A percentile compares a stretch with the other conserved stretches of the same genome.
phyloP scores from a whole-genome alignment of 148 eudicot species.

The Spergularia bocconei region DNA sequence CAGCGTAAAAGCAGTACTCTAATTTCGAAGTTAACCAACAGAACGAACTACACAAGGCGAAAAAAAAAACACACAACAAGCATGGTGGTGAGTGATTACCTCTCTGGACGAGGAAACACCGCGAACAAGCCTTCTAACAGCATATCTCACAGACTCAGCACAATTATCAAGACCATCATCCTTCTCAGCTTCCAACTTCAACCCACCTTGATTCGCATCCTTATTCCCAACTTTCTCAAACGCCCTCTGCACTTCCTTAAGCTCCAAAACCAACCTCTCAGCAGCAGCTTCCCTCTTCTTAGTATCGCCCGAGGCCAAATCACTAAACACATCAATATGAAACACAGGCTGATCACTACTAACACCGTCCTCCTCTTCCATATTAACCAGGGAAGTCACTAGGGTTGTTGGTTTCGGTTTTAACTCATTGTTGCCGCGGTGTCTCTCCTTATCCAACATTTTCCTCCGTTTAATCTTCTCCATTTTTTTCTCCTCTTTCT shows the following conservation, averaged over 20 bases:
- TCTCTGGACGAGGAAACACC: slow-evolving; percentile 90
- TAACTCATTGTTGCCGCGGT: slow-evolving; percentile 25
- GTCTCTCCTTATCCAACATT: slow-evolving; percentile 60
- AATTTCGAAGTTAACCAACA: background rate
- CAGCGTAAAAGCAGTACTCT: background rate
- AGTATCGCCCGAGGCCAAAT: slow-evolving; percentile 57
- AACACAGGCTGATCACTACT: slow-evolving; percentile 57
- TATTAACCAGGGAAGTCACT: slow-evolving; percentile 11
- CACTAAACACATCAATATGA: slow-evolving; percentile 68
- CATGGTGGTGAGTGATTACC: slow-evolving; percentile 41
- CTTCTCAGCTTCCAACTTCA: slow-evolving; percentile 77
- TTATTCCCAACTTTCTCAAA: slow-evolving; percentile 48
- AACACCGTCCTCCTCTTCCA: slow-evolving; percentile 2
- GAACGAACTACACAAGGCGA: background rate
- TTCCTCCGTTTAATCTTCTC: slow-evolving; percentile 81
- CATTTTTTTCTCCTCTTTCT: slow-evolving; percentile 36
- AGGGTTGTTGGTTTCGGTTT: slow-evolving; percentile 18
- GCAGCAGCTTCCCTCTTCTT: slow-evolving; percentile 67
- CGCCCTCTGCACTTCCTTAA: slow-evolving; percentile 65
- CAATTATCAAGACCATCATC: slow-evolving; percentile 86
- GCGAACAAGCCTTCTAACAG: slow-evolving; percentile 85
- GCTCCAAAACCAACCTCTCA: slow-evolving; percentile 59
- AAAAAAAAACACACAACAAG: background rate
- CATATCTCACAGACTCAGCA: slow-evolving; percentile 83
- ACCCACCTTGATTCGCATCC: slow-evolving; percentile 44